These are phyloP conservation scores for Colletotrichum chrysophilum DNA, from an alignment of 2,329 filamentous ascomycete genomes.

Conservation along the genomic window DNA sequence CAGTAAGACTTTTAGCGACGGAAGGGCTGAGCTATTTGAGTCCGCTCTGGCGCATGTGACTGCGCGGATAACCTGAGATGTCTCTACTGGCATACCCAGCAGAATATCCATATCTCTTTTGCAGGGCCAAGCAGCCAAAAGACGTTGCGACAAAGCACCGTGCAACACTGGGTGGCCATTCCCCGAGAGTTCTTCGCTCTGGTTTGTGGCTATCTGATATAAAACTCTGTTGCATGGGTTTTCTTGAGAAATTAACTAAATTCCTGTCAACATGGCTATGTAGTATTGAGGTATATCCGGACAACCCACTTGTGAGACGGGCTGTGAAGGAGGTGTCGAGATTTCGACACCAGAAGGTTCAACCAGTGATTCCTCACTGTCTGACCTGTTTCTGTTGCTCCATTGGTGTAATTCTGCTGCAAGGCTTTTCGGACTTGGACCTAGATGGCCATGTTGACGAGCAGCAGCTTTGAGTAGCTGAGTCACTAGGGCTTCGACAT, in stretches of 20 bases:
- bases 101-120: neutral
- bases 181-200: no score
- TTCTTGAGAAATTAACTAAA: neutral
- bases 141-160: neutral
- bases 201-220: neutral
- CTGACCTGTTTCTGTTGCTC: neutral
- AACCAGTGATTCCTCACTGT: neutral
- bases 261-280: neutral
- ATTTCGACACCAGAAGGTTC: neutral
- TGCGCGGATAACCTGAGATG: neutral
- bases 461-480: slow-evolving; percentile 25
- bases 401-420: neutral
- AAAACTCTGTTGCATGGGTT: neutral
- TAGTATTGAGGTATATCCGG: neutral
- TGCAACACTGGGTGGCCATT: neutral
- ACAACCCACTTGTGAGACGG: neutral
- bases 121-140: neutral
- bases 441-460: neutral
- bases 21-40: neutral
- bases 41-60: neutral
- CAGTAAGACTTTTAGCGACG: neutral
- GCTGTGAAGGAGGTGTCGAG: neutral
- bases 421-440: neutral
- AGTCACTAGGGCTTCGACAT: slow-evolving; percentile 40
- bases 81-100: neutral